Conservation (phyloP, 257 asterid genomes). For the Nicotiana benthamiana region DNA sequence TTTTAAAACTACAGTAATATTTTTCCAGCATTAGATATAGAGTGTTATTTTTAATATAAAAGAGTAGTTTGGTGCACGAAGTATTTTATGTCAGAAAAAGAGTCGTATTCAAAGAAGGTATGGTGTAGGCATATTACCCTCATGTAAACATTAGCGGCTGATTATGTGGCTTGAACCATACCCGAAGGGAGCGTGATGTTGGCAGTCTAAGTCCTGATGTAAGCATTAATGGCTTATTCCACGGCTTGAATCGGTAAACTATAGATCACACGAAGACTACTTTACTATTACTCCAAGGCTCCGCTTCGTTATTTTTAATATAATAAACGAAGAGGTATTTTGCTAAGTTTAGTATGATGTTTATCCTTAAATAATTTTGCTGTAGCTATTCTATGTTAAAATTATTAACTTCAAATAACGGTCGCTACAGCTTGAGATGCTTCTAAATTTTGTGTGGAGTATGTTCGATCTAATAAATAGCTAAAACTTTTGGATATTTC, state of each 20-base stretch:
- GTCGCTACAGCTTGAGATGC: neutral
- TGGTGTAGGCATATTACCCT: too few relatives aligned
- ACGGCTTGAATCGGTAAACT: too few relatives aligned
- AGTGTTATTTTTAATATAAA: neutral
- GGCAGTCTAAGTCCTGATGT: too few relatives aligned
- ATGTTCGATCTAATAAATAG: neutral
- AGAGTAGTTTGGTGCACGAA: rapidly evolving
- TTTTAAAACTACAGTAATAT: neutral
- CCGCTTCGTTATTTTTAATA: neutral
- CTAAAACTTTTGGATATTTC: neutral
- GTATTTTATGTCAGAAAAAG: too few relatives aligned
- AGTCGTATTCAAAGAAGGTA: rapidly evolving
- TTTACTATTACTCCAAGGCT: too few relatives aligned
- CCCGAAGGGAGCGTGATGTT: too few relatives aligned
- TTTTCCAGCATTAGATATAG: neutral
- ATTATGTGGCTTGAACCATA: too few relatives aligned
- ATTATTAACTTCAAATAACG: neutral
- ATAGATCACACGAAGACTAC: too few relatives aligned
- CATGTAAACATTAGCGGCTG: too few relatives aligned
- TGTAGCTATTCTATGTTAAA: neutral
- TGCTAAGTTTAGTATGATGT: neutral
- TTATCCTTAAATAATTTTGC: neutral
- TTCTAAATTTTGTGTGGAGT: neutral
- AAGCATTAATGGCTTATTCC: too few relatives aligned
- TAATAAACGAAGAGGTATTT: neutral